Conservation (phyloP, 2,329 filamentous ascomycete species). For the Alternaria gansuensis region DNA sequence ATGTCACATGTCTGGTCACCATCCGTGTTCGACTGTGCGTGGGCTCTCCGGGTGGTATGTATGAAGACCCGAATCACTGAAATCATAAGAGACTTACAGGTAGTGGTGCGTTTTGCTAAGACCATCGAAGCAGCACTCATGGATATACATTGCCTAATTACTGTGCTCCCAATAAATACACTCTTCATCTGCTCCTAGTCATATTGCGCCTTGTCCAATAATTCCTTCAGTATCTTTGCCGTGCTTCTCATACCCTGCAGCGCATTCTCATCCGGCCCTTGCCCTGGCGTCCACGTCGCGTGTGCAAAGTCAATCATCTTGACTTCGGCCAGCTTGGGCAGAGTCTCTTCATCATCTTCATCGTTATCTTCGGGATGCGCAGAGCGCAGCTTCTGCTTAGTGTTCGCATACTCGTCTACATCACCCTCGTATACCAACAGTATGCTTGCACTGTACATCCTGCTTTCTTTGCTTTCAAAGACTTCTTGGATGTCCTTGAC, state of each 20-base stretch:
- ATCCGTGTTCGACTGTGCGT: neutral
- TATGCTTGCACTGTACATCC: slow-evolving; percentile 73
- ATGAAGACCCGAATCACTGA: neutral
- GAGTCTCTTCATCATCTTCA: slow-evolving; percentile 56
- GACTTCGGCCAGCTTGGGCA: slow-evolving; percentile 75
- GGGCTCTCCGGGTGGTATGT: neutral
- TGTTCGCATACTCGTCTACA: slow-evolving; percentile 61
- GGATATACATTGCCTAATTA: neutral
- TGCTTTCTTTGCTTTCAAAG: slow-evolving; percentile 69
- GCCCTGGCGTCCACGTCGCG: slow-evolving; percentile 80
- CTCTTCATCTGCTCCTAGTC: slow-evolving; percentile 12
- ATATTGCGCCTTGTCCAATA: slow-evolving; percentile 54
- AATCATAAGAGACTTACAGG: neutral
- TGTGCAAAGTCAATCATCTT: slow-evolving; percentile 98
- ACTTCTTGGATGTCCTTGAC: slow-evolving; percentile 65
- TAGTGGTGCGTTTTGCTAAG: neutral
- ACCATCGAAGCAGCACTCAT: neutral
- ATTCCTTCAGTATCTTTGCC: slow-evolving; percentile 73
- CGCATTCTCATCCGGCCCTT: slow-evolving; percentile 86
- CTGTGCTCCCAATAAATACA: neutral
- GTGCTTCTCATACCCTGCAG: slow-evolving; percentile 78
- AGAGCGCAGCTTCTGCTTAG: slow-evolving; percentile 43
- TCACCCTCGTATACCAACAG: slow-evolving; percentile 74
- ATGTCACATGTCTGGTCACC: too few relatives aligned
- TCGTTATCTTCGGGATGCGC: slow-evolving; percentile 48